These are phyloP conservation scores for Phytophthora sp. DNA, from an alignment of 352 stramenopile species.

Conservation along the genomic window DNA sequence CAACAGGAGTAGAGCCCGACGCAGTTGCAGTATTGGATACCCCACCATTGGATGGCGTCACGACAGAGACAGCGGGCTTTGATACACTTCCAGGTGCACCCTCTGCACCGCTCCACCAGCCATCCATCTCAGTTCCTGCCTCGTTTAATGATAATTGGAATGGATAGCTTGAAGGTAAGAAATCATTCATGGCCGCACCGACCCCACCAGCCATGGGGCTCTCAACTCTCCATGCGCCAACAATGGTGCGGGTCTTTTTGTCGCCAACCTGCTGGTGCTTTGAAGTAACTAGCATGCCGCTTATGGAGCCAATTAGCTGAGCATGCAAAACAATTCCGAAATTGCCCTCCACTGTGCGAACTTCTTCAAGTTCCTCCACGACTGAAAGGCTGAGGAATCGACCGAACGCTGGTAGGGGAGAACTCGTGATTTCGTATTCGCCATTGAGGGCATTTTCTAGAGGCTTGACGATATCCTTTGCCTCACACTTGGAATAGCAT, in stretches of 20 bases:
- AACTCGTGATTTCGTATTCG: conserved; percentile 75
- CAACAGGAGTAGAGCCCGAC: conserved; percentile 10
- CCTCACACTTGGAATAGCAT: conserved; percentile 70
- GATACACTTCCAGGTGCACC: conserved; percentile 23
- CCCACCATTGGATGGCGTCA: conserved; percentile 12
- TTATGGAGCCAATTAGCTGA: conserved; percentile 62
- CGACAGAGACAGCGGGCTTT: conserved; percentile 18
- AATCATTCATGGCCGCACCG: conserved; percentile 59
- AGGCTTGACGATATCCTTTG: conserved; percentile 53
- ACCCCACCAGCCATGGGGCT: conserved; percentile 40
- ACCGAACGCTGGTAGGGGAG: conserved; percentile 42
- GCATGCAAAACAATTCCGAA: conserved; percentile 80
- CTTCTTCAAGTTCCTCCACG: conserved; percentile 53
- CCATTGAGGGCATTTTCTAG: conserved; percentile 77
- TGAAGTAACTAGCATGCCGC: conserved; percentile 54
- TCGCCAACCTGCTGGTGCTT: conserved; percentile 28
- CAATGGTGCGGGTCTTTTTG: conserved; percentile 40
- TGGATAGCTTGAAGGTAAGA: conserved; percentile 68
- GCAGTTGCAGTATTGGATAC: conserved; percentile 8
- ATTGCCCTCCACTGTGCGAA: conserved; percentile 63
- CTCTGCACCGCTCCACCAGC: conserved; percentile 78
- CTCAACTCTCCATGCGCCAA: conserved; percentile 70
- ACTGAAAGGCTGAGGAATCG: conserved; percentile 71
- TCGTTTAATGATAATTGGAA: conserved; percentile 74
- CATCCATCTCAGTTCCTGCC: conserved; percentile 56